A percentile compares a stretch with the other conserved stretches of the same genome.
These are phyloP conservation scores for Diaporthe destruens DNA, from an alignment of 2,329 filamentous ascomycete species.

Conservation along the genomic window DNA sequence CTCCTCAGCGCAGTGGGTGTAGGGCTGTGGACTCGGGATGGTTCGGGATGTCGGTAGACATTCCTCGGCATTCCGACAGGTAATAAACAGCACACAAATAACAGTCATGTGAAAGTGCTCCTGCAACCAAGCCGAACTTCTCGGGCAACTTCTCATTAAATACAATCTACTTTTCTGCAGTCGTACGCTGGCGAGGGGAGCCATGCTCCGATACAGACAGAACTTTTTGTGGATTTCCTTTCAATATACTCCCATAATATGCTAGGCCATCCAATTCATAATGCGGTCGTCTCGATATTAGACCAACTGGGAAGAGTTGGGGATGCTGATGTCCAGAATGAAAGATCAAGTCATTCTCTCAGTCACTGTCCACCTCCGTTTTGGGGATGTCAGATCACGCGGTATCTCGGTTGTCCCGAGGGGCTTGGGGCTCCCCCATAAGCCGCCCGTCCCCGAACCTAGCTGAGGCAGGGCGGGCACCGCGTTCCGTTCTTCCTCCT, in stretches of 20 bases:
- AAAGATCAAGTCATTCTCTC: slow-evolving; percentile 52
- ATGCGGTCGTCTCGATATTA: slow-evolving; percentile 28
- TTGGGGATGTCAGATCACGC: slow-evolving; percentile 60
- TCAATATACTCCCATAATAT: slow-evolving; percentile 12
- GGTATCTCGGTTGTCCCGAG: slow-evolving; percentile 60
- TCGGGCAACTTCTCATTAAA: slow-evolving; percentile 12
- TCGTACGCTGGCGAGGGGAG: neutral
- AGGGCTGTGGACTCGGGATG: slow-evolving; percentile 27
- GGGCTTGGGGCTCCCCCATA: slow-evolving; percentile 59
- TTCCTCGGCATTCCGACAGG: slow-evolving; percentile 13
- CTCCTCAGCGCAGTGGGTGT: neutral
- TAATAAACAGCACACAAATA: neutral
- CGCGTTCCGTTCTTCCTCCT: slow-evolving; percentile 50
- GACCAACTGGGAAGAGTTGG: slow-evolving; percentile 12
- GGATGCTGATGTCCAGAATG: neutral
- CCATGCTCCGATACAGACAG: neutral
- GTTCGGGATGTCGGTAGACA: slow-evolving; percentile 24
- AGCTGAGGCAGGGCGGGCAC: slow-evolving; percentile 50
- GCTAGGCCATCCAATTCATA: slow-evolving; percentile 29
- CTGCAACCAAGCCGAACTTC: neutral
- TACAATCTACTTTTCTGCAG: slow-evolving; percentile 7
- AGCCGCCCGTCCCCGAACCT: slow-evolving; percentile 56
- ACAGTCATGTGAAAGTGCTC: neutral
- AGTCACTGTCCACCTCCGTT: slow-evolving; percentile 69
- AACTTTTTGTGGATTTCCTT: slow-evolving; percentile 32